phyloP scores from a whole-genome alignment of 2,329 filamentous ascomycete species.

The Fusarium xyrophilum region DNA sequence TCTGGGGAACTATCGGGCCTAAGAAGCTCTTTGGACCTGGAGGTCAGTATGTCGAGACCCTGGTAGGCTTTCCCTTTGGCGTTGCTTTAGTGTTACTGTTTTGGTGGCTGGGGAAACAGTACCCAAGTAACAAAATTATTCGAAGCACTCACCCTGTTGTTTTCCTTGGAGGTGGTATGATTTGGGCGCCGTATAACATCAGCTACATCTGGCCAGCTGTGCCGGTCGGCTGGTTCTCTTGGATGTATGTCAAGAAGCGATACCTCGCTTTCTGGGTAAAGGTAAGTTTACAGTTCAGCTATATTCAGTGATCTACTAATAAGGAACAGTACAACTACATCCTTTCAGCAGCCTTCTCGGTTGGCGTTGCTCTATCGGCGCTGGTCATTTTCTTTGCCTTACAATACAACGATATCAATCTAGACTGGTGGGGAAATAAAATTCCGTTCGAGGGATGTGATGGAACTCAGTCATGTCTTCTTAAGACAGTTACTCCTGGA shows the following conservation, averaged over 20 bases:
- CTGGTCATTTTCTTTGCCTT: slow-evolving; percentile 59
- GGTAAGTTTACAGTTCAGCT: slow-evolving; percentile 20
- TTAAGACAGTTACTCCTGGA: slow-evolving; percentile 35
- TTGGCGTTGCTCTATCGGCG: slow-evolving; percentile 54
- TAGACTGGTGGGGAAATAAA: slow-evolving; percentile 57
- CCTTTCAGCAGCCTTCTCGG: slow-evolving; percentile 54
- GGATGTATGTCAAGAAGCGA: slow-evolving; percentile 55
- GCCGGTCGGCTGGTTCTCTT: slow-evolving; percentile 56
- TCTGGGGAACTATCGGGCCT: slow-evolving; percentile 52
- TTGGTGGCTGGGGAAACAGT: slow-evolving; percentile 47
- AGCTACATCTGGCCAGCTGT: slow-evolving; percentile 57
- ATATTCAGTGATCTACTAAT: slow-evolving; percentile 6
- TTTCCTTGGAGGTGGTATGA: slow-evolving; percentile 49
- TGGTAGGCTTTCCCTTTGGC: slow-evolving; percentile 52
- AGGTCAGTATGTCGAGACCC: slow-evolving; percentile 47
- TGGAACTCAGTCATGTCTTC: slow-evolving; percentile 31
- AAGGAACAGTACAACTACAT: slow-evolving; percentile 54
- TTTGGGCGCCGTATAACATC: slow-evolving; percentile 55
- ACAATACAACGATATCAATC: slow-evolving; percentile 46
- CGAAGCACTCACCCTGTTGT: slow-evolving; percentile 54
- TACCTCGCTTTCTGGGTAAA: slow-evolving; percentile 59
- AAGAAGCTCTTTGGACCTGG: slow-evolving; percentile 47
- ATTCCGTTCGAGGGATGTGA: slow-evolving; percentile 41
- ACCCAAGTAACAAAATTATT: slow-evolving; percentile 43
- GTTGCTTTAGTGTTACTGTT: slow-evolving; percentile 46